These are phyloP conservation scores for Neurospora sp. DNA, from an alignment of 495 filamentous ascomycete genomes.

Conservation along the genomic window DNA sequence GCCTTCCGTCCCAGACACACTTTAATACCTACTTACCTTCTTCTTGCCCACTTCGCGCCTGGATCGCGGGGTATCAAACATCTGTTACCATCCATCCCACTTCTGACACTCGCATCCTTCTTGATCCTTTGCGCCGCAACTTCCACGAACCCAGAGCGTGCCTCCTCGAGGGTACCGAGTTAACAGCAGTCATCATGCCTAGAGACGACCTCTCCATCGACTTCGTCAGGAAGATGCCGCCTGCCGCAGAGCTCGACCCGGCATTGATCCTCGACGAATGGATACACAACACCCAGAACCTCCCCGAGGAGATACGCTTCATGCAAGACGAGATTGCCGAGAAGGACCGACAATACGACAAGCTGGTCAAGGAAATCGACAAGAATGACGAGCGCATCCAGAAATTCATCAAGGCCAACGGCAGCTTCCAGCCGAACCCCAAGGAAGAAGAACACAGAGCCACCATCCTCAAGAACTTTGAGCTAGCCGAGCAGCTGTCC, in stretches of 20 bases:
- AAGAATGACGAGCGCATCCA: slow-evolving; percentile 74
- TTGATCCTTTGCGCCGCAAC: background rate
- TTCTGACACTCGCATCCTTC: background rate
- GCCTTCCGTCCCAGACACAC: background rate
- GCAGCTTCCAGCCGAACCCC: slow-evolving; percentile 70
- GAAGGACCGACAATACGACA: slow-evolving; percentile 73
- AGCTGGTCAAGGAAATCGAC: slow-evolving; percentile 62
- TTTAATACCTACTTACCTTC: background rate
- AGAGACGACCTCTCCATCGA: slow-evolving; percentile 55
- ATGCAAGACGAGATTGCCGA: slow-evolving; percentile 89
- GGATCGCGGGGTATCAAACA: background rate
- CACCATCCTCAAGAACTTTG: slow-evolving; percentile 61
- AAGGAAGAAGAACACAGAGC: slow-evolving; percentile 71
- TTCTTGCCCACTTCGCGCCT: background rate
- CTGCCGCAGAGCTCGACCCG: slow-evolving; percentile 54
- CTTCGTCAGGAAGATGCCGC: slow-evolving; percentile 43
- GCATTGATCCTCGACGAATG: slow-evolving; percentile 88
- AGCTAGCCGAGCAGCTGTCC: slow-evolving; percentile 61
- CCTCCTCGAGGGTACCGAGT: slow-evolving; percentile 15
- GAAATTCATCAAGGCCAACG: slow-evolving; percentile 79
- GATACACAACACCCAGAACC: slow-evolving; percentile 74
- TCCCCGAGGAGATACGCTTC: slow-evolving; percentile 85
- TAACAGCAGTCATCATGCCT: slow-evolving; percentile 40
- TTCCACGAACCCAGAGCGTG: background rate
- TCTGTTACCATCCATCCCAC: background rate